Evolutionary conservation across 805 yeast genomes (phyloP).

Genomic region (Starmerella vaccinii): DNA sequence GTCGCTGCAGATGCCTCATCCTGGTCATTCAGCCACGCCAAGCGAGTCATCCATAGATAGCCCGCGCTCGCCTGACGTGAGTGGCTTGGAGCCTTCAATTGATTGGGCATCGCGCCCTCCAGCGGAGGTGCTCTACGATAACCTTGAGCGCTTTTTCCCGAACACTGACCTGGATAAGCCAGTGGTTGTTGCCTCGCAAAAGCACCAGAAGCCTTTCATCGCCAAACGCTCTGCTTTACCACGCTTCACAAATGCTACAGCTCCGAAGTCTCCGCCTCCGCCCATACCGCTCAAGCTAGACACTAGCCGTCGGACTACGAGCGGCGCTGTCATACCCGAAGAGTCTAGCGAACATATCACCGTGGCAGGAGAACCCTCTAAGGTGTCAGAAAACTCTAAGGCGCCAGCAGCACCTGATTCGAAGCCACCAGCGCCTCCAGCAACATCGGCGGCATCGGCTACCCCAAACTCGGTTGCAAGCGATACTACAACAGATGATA

Average conservation of each 20-base stretch:
- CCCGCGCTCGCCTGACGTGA: conserved; percentile 15
- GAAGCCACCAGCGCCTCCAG: not conserved
- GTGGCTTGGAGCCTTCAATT: conserved; percentile 15
- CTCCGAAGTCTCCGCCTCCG: conserved; percentile 1
- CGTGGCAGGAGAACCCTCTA: too few species aligned
- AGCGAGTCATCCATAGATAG: conserved; percentile 13
- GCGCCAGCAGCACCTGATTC: not conserved
- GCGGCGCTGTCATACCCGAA: not conserved
- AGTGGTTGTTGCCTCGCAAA: conserved; percentile 53
- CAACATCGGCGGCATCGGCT: not conserved
- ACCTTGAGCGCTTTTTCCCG: conserved; percentile 86
- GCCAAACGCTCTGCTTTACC: not conserved
- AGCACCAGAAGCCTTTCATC: not conserved
- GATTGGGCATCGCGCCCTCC: conserved; percentile 82
- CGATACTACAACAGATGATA: not conserved
- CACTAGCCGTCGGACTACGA: not conserved
- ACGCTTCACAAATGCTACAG: not conserved
- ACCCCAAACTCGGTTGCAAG: not conserved
- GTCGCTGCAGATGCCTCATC: not conserved
- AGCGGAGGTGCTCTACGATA: conserved; percentile 83
- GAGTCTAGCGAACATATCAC: not conserved
- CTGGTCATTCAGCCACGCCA: conserved; percentile 4
- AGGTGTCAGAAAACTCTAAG: not conserved
- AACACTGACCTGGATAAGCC: conserved; percentile 86
- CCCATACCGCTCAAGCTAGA: not conserved